Base-by-base conservation (phyloP, 2,329 filamentous ascomycete genomes). In the Alternaria metachromatica region DNA sequence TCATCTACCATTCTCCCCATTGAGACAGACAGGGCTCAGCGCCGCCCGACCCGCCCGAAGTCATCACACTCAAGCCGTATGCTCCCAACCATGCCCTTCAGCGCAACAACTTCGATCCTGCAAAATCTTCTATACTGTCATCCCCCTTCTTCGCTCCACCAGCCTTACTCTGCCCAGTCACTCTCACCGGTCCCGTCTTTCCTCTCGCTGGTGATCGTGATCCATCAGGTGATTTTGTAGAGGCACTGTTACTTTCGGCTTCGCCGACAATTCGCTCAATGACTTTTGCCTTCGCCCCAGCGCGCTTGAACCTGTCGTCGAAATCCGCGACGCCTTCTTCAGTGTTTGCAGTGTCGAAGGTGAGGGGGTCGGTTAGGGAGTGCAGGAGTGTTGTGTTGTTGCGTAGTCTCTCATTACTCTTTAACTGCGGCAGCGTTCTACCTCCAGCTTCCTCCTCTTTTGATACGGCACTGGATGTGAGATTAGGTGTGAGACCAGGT, bases 311-410 rank as follows among this genome's bases (percentile, higher is more conserved):
- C 12, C 94, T 86, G 77, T 97, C 93, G 74, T 99, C 96, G 74
- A 97, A 94, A 73, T 97, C 94, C 55, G 91, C 91, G 21, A 99
- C 94, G 0, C 91, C 90, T 50, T 97, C 93, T 76, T 98, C 95
- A 5, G 88, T 91, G 76, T 99, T 99, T 63, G 90, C 86, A 20
- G 90, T 94, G 15, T 90, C 89, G 46, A 97, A 81, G 1, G 89
- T 95, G 6, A 89, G 89, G 0, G 90, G 90, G 77, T 97, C 93
- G 4, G 93, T 89, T 13, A 97, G 84, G 23, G 91, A 90, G 65
- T 93, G 90, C 10, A 98, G 84, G 8, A 89, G 87, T 30, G 87
- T 85, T 60, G 97, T 82, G 74, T 98, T 94, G 80, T 92, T 95
- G 60, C 87, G 85, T 7, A 97, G 83, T 30, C 95, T 86, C 1